Evolutionary conservation across 805 yeast genomes (phyloP), one percentile per base, ranked within the genome.

Genomic region (Candida argentea): DNA sequence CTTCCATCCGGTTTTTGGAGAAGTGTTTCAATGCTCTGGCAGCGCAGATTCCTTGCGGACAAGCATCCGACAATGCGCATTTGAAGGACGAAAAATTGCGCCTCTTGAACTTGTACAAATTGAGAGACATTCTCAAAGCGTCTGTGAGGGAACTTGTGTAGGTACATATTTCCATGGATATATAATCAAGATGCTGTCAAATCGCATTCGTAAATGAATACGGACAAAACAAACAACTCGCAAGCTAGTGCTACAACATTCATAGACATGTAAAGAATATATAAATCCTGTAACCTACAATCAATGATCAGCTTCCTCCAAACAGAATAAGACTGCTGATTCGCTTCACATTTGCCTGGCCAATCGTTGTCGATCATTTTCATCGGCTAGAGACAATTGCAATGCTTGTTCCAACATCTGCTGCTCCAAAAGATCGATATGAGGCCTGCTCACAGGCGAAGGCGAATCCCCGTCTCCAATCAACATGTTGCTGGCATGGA

Each of bases 21-120:
- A 82, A 82, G 50, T 61, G 69, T 8, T 82, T 89, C 39, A 53
- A 66, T 29, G 95, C 97, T 3, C 83, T 84, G 15, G 97, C 95
- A 2, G 93, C 89, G 1, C 97, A 91, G 52, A 71, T 91, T 19
- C 97, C 98, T 2, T 85, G 96, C 46, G 98, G 97, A 1, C 98
- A 89, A 57, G 71, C 89, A 2, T 74, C 91, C 24, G 97, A 91
- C 50, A 84, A 85, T 44, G 97, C 96, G 1, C 98, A 89, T 59
- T 67, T 89, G 42, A 75, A 78, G 44, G 80, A 91, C 46, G 98
- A 89, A 54, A 70, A 91, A 37, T 51, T 89, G 26, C 61, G 97
- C 31, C 72, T 89, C 14, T 61, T 76, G 21, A 89, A 89, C 46
- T 63, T 87, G 43, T 73, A 76, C 44, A 83, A 79, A 34, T 68